Percentiles rank a stretch among this genome's conserved stretches.
These are phyloP conservation scores for Tuber magnatum DNA, from an alignment of 495 filamentous ascomycete species.

Conservation along the genomic window DNA sequence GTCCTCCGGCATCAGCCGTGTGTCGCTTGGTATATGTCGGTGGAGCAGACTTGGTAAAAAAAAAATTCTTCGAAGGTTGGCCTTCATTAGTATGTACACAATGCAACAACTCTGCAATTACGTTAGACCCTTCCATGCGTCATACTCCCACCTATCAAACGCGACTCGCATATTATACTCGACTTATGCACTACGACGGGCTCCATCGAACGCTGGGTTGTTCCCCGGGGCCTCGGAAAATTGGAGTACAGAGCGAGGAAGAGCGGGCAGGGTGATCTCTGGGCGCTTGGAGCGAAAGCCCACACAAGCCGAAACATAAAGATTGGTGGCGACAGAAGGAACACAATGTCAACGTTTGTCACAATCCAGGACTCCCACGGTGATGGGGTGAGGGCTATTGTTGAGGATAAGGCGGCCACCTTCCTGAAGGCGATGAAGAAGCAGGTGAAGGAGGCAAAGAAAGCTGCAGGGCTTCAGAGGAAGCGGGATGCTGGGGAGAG, in stretches of 20 bases:
- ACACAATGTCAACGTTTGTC: constrained; percentile 29
- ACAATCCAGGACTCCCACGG: constrained; percentile 28
- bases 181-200: too few species aligned
- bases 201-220: constrained; percentile 84
- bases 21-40: too few species aligned
- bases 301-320: too few species aligned
- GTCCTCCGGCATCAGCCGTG: too few species aligned
- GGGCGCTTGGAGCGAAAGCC: too few species aligned
- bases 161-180: too few species aligned
- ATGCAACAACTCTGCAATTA: constrained; percentile 41
- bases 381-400: constrained; percentile 32
- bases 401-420: too few species aligned
- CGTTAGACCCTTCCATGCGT: constrained; percentile 69
- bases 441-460: background rate
- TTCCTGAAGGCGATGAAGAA: too few species aligned
- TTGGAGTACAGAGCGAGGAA: constrained; percentile 84
- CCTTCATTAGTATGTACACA: too few species aligned
- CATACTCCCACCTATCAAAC: too few species aligned
- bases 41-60: background rate
- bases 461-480: constrained; percentile 6
- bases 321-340: constrained; percentile 11
- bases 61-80: too few species aligned
- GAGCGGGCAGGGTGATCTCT: too few species aligned
- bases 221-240: constrained; percentile 69
- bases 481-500: constrained; percentile 33